Evolutionary conservation across 139 green algal species (phyloP).

Genomic region (Dunaliella primolecta): DNA sequence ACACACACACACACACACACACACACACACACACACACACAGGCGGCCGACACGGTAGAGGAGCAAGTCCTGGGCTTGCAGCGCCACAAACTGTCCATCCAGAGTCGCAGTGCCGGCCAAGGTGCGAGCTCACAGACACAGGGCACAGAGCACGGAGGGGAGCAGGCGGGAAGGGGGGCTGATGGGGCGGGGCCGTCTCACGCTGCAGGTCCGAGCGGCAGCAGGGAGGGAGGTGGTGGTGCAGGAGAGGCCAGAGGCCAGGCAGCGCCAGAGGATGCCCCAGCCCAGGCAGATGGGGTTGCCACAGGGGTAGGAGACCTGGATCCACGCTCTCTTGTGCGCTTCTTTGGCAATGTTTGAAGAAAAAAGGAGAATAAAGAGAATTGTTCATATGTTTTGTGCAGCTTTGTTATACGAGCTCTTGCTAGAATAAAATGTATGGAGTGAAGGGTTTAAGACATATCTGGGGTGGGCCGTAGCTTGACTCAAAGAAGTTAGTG

Average conservation of each 20-base stretch:
- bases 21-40: too few species aligned
- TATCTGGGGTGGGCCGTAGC: not conserved
- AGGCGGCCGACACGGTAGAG: slow-evolving; percentile 40
- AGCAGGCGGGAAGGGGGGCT: too few species aligned
- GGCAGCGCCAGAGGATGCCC: not conserved
- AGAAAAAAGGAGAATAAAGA: not conserved
- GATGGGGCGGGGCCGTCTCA: too few species aligned
- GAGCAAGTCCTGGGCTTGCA: slow-evolving; percentile 29
- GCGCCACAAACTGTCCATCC: slow-evolving; percentile 30
- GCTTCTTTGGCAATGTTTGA: slow-evolving; percentile 3
- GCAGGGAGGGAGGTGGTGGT: too few species aligned
- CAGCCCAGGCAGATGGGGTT: not conserved
- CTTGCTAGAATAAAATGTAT: not conserved
- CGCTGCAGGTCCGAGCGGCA: too few species aligned
- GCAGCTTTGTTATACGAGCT: too few species aligned
- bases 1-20: too few species aligned
- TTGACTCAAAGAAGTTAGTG: not conserved
- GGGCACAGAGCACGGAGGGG: too few species aligned
- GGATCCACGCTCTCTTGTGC: not conserved
- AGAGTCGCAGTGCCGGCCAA: not conserved
- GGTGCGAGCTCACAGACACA: too few species aligned
- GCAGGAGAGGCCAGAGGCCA: not conserved
- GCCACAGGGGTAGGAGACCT: not conserved
- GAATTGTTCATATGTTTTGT: not conserved
- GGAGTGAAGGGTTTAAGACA: not conserved